phyloP scores from a whole-genome alignment of 257 asterid species.

The Hygrophila difformis region DNA sequence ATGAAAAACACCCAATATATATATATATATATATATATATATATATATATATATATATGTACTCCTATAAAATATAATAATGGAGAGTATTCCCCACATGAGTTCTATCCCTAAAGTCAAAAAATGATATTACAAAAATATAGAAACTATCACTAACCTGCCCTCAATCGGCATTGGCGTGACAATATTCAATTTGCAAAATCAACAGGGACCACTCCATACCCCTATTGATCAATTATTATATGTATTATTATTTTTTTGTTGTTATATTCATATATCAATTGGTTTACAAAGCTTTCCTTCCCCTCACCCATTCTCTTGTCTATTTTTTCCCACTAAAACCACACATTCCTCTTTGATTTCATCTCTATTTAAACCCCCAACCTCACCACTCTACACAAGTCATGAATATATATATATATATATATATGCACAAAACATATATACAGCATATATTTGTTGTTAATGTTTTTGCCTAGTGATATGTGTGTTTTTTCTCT shows the following conservation, averaged over 20 bases:
- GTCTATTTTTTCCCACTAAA: conserved; percentile 27
- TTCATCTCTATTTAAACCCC: conserved; percentile 28
- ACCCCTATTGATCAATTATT: no score
- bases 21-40: no score
- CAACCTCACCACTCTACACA: no score
- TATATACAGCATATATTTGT: no score
- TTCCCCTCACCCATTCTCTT: conserved; percentile 19
- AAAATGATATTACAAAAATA: conserved; percentile 24
- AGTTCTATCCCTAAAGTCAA: no score
- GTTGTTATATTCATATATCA: conserved; percentile 22
- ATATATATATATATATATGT: no score
- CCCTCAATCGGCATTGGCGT: conserved; percentile 31
- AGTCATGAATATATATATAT: conserved; percentile 19
- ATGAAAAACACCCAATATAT: no score
- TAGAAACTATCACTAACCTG: conserved; percentile 19
- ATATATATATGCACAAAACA: conserved; percentile 4
- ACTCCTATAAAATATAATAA: no score
- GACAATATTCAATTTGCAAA: conserved; percentile 38
- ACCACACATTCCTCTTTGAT: conserved; percentile 10
- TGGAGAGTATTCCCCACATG: no score
- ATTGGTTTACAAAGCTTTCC: conserved; percentile 17
- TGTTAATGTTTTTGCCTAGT: no score
- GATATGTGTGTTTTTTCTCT: no score
- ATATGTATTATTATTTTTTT: conserved; percentile 3
- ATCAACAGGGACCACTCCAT: conserved; percentile 39